Evolutionary conservation across 2,329 filamentous ascomycete genomes (phyloP).

Genomic region (Emmonsiellopsis sp.): DNA sequence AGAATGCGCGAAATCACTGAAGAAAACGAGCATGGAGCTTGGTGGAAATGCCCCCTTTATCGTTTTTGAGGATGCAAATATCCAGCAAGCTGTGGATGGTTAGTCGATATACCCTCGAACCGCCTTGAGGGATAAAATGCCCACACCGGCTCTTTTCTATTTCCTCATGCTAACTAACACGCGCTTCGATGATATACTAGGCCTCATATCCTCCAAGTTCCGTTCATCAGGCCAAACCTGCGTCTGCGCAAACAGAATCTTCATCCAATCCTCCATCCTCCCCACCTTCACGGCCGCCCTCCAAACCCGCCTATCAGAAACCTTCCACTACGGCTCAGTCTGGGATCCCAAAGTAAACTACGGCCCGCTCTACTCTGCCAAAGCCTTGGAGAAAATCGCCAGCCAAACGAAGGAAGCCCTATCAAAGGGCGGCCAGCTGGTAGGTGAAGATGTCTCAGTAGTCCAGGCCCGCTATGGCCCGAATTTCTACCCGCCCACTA

Average conservation of each 20-base stretch:
- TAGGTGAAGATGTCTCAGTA: background rate
- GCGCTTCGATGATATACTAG: background rate
- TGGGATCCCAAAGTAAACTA: constrained; percentile 6
- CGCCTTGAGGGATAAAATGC: constrained; percentile 29
- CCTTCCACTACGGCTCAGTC: constrained; percentile 4
- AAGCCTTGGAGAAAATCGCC: constrained; percentile 4
- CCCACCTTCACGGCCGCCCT: background rate
- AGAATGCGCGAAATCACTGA: constrained; percentile 24
- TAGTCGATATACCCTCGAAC: constrained; percentile 25
- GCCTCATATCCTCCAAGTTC: constrained; percentile 6
- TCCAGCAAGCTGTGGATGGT: constrained; percentile 20
- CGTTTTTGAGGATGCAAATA: constrained; percentile 29
- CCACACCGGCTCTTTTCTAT: no score
- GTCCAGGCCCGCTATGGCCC: constrained; percentile 6
- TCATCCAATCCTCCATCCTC: constrained; percentile 22
- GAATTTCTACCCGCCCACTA: constrained; percentile 6
- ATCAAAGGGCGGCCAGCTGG: constrained; percentile 18
- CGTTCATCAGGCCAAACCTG: constrained; percentile 17
- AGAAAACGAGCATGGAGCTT: constrained; percentile 35
- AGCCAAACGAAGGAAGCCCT: constrained; percentile 16
- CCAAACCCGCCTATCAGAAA: constrained; percentile 3
- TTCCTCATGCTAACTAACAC: no score
- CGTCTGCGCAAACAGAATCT: constrained; percentile 29
- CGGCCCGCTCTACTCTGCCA: constrained; percentile 6
- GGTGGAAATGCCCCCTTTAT: constrained; percentile 31